Evolutionary conservation across 306 rosid species (phyloP).

Genomic region (Prosopis cineraria): DNA sequence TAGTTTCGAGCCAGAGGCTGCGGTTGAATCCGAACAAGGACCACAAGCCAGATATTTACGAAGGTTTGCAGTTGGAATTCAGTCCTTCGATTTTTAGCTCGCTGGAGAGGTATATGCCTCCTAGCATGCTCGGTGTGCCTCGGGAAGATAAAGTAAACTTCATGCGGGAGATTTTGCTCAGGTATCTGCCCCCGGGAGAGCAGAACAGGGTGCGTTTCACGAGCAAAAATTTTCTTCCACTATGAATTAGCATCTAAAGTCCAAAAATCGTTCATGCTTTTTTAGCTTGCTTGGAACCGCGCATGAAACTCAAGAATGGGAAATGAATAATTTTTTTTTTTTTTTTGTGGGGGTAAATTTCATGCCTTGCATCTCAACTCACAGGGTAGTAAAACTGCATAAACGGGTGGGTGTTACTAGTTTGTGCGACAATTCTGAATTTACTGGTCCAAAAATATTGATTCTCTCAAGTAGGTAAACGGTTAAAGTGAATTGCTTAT

Average conservation of each 20-base stretch:
- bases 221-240: too few species aligned
- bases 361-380: conserved; percentile 17
- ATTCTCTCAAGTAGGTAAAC: background rate
- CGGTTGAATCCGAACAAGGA: conserved; percentile 55
- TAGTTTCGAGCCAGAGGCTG: conserved; percentile 42
- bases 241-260: background rate
- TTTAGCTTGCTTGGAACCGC: background rate
- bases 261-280: background rate
- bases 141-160: conserved; percentile 53
- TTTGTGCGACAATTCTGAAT: background rate
- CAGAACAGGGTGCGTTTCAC: conserved; percentile 48
- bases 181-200: conserved; percentile 47
- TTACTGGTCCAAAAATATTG: background rate
- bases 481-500: background rate
- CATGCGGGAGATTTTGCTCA: conserved; percentile 54
- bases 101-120: conserved; percentile 51
- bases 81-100: conserved; percentile 50
- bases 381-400: background rate
- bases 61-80: conserved; percentile 50
- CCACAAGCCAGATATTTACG: conserved; percentile 53
- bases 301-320: background rate
- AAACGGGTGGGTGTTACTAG: background rate
- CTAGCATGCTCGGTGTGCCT: conserved; percentile 40
- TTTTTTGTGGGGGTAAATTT: background rate
- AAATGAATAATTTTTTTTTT: background rate